A percentile compares a stretch with the other conserved stretches of the same genome.
Conservation (phyloP, 805 yeast species). For the Schizosaccharomyces octosporus region DNA sequence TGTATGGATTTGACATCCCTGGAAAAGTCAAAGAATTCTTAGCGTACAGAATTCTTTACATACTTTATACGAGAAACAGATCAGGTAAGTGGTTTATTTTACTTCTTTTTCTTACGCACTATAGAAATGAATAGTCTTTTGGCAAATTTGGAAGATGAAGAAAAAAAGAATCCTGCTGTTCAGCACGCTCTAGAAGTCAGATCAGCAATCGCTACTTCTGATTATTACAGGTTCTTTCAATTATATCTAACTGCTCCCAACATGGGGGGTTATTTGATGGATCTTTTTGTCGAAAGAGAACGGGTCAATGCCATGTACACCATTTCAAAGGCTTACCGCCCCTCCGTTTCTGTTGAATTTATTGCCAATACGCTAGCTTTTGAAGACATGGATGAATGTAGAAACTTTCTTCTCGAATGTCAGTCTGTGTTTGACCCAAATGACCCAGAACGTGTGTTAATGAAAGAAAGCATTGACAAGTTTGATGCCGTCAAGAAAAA, state of each 20-base stretch:
- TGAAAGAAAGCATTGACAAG: conserved; percentile 3
- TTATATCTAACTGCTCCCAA: conserved; percentile 19
- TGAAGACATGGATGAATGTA: conserved; percentile 16
- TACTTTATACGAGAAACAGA: conserved; percentile 44
- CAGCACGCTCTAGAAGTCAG: conserved; percentile 18
- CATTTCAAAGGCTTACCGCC: conserved; percentile 26
- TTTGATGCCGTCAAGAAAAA: not conserved
- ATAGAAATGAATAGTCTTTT: conserved; percentile 25
- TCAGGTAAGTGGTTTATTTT: conserved; percentile 8
- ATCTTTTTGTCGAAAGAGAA: conserved; percentile 31
- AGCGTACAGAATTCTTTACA: conserved; percentile 49
- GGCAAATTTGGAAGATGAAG: conserved; percentile 10
- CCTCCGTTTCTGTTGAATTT: conserved; percentile 10
- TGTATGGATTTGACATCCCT: conserved; percentile 25
- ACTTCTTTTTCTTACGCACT: not conserved
- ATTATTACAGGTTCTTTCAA: conserved; percentile 31
- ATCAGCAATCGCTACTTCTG: conserved; percentile 16
- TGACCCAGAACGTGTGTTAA: conserved; percentile 16
- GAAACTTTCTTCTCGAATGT: conserved; percentile 17
- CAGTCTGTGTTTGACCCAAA: conserved; percentile 9
- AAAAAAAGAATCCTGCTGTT: conserved; percentile 11
- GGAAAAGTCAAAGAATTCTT: conserved; percentile 35
- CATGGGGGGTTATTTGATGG: conserved; percentile 23
- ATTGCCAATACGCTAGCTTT: conserved; percentile 15
- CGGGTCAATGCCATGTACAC: conserved; percentile 30